Percentiles rank a stretch among this genome's conserved stretches.
phyloP scores from a whole-genome alignment of 1,284 basidiomycete species.

The Tylopilus sp. region DNA sequence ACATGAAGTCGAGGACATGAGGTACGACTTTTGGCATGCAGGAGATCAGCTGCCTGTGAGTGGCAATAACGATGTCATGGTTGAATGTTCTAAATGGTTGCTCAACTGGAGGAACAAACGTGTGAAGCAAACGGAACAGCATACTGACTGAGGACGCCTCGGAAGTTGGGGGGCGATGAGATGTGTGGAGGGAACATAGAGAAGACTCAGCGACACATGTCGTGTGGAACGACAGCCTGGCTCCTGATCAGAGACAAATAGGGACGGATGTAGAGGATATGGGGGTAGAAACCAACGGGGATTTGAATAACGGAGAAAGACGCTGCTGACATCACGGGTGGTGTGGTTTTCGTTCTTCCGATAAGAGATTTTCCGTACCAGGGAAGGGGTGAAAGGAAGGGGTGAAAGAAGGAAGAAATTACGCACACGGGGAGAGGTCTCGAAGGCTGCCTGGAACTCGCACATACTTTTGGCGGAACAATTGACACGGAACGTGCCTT shows the following conservation, averaged over 20 bases:
- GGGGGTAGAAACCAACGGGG: slow-evolving; percentile 75
- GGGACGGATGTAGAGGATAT: slow-evolving; percentile 19
- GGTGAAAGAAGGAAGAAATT: not conserved
- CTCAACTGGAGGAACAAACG: slow-evolving; percentile 59
- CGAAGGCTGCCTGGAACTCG: slow-evolving; percentile 92
- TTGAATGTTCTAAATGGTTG: slow-evolving; percentile 72
- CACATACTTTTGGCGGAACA: slow-evolving; percentile 96
- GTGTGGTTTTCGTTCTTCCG: slow-evolving; percentile 91
- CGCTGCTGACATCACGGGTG: slow-evolving; percentile 96
- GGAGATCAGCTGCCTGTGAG: slow-evolving; percentile 89
- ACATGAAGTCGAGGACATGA: slow-evolving; percentile 95
- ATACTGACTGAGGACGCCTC: slow-evolving; percentile 77
- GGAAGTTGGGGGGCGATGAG: slow-evolving; percentile 68
- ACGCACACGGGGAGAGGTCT: slow-evolving; percentile 87
- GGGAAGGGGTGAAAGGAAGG: slow-evolving; percentile 12
- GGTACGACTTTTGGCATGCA: slow-evolving; percentile 87
- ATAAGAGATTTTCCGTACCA: slow-evolving; percentile 94
- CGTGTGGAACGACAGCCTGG: slow-evolving; percentile 91
- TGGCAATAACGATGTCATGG: slow-evolving; percentile 75
- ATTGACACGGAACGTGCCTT: slow-evolving; percentile 95
- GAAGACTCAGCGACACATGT: slow-evolving; percentile 83
- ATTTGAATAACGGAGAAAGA: slow-evolving; percentile 95
- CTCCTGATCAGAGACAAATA: slow-evolving; percentile 63
- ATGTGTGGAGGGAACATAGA: slow-evolving; percentile 15
- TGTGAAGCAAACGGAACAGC: slow-evolving; percentile 27